Percentiles rank a stretch among this genome's conserved stretches.
phyloP scores from a whole-genome alignment of 1,284 basidiomycete genomes.

The Kalmanozyma brasiliensis region DNA sequence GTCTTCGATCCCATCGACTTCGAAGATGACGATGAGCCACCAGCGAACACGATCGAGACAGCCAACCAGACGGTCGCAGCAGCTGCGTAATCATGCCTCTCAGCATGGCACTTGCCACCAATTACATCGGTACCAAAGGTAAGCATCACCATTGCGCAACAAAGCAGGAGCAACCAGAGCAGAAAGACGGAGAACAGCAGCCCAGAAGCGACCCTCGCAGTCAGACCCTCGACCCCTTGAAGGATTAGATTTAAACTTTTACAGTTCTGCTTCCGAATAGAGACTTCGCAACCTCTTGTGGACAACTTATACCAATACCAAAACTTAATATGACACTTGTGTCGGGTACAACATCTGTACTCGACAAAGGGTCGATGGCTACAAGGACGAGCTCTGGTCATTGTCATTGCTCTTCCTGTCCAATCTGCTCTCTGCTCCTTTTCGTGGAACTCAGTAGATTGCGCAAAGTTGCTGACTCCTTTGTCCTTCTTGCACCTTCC shows the following conservation, averaged over 20 bases:
- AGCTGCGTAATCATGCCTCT: slow-evolving; percentile 16
- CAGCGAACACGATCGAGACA: slow-evolving; percentile 18
- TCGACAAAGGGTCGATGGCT: slow-evolving; percentile 14
- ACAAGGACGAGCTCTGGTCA: slow-evolving; percentile 7
- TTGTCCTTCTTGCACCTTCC: too few relatives aligned
- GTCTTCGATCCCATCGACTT: slow-evolving; percentile 86
- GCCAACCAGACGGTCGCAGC: slow-evolving; percentile 21
- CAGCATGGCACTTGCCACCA: not conserved
- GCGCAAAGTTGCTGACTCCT: not conserved
- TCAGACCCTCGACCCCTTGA: slow-evolving; percentile 8
- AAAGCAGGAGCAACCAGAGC: not conserved
- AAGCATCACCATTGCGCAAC: slow-evolving; percentile 9
- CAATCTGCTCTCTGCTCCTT: not conserved
- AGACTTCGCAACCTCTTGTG: slow-evolving; percentile 59
- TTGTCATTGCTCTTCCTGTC: not conserved
- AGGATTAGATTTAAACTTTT: slow-evolving; percentile 46
- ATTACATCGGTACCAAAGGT: slow-evolving; percentile 5
- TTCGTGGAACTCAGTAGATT: not conserved
- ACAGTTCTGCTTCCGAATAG: slow-evolving; percentile 59
- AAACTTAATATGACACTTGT: slow-evolving; percentile 38
- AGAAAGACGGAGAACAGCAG: not conserved
- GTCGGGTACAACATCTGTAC: not conserved
- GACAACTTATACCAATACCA: slow-evolving; percentile 54
- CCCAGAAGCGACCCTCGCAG: not conserved
- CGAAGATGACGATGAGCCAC: slow-evolving; percentile 40